Base-by-base conservation (phyloP, 2,329 filamentous ascomycete genomes). In the Fusarium nodosum region DNA sequence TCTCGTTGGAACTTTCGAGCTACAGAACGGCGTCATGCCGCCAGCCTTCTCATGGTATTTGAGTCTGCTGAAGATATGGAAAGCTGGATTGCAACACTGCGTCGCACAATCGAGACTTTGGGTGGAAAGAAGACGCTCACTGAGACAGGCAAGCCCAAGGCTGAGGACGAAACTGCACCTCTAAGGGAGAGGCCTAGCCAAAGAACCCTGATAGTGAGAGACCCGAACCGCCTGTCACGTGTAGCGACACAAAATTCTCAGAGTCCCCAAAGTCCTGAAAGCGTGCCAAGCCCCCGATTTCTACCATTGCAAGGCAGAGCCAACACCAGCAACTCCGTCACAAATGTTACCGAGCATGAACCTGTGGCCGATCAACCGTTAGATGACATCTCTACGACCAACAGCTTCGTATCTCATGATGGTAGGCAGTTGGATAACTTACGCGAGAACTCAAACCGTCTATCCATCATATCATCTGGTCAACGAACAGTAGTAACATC, bases 31-130 rank as follows among this genome's bases (percentile, higher is more conserved):
- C 85, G 85, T 64, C 82, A 84, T 20, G 86, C 87, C 2, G 84
- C 87, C 1, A 91, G 88, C 66, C 86, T 94, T 57, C 80, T 96
- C 26, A 84, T 96, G 76, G 88, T 95, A 0, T 89, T 94, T 67
- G 88, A 93, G 54, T 88, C 82, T 64, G 89, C 90, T 3, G 88
- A 91, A 66, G 89, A 92, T 45, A 92, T 95, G 91, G 90, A 93
- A 63, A 81, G 82, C 44, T 96, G 93, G 93, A 88, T 95, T 76
- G 84, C 85, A 2, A 83, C 85, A 0, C 81, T 95, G 31, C 86
- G 92, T 39, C 85, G 85, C 56, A 89, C 92, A 74, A 94, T 95
- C 53, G 89, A 93, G 71, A 82, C 83, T 8, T 79, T 92, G 10
- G 91, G 91, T 30, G 91, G 91, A 20, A 90, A 87, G 80, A 90